Base-by-base conservation (phyloP, 768 basidiomycete species). In the Tylopilus intermedius region DNA sequence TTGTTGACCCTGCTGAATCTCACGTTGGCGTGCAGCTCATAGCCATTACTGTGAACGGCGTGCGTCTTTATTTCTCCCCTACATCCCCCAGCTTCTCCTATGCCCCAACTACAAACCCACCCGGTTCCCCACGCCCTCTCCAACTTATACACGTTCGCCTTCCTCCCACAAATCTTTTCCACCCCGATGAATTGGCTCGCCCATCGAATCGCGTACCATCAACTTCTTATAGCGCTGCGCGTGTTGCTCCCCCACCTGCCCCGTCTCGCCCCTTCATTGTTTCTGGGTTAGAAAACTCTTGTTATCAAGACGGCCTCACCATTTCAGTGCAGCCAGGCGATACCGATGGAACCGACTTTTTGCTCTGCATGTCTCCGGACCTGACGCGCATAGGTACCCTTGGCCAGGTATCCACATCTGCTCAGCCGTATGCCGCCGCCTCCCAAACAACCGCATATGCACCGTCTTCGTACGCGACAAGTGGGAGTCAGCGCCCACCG, bases 61-160 rank as follows among this genome's bases (percentile, higher is more conserved):
- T 88, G 3, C 83, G 94, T 46, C 75, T 95, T 1, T 97, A 90
- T 74, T 92, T 96, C 65, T 79, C 79, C 2, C 78, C 86, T 3
- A 72, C 78, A 4, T 62, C 71, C 0, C 69, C 72, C 47, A 71
- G 73, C 22, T 84, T 82, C 65, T 72, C 77, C 41, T 80, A 78
- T 55, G 71, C 73, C 26, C 64, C 73, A 10, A 64, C 62, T 18
- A 67, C 71, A 15, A 64, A 46, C 40, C 39, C 59, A 32, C 32
- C 62, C 3, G 65, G 63, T 63, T 58, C 56, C 50, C 63, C 53
- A 50, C 74, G 60, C 46, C 69, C 77, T 35, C 74, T 92, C 35
- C 81, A 86, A 58, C 77, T 94, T 32, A 65, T 80, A 35, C 91
- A 94, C 65, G 83, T 95, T 39, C 83, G 92, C 54, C 73, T 91